These are phyloP conservation scores for Erucastrum elatum DNA, from an alignment of 345 rosid genomes.

Conservation along the genomic window DNA sequence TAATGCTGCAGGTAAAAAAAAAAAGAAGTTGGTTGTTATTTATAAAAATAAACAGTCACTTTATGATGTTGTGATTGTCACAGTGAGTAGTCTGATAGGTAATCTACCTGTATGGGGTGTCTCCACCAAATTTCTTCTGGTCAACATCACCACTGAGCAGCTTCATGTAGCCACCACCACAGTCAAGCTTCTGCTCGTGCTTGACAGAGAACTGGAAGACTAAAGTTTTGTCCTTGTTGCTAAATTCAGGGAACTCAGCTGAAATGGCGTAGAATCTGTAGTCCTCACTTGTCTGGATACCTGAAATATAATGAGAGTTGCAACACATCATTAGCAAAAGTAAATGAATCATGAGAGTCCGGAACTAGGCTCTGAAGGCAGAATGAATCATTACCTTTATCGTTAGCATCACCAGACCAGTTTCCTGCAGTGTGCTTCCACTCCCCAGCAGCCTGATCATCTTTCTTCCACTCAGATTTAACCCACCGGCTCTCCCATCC, in stretches of 20 bases:
- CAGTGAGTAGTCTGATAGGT: background rate
- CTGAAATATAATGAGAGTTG: slow-evolving; percentile 37
- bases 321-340: slow-evolving; percentile 5
- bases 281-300: slow-evolving; percentile 98
- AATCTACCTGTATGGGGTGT: slow-evolving; percentile 81
- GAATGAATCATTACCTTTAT: slow-evolving; percentile 60
- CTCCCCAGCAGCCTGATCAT: slow-evolving; percentile 81
- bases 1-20: slow-evolving; percentile 61
- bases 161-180: slow-evolving; percentile 99
- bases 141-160: slow-evolving; percentile 83
- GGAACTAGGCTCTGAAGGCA: slow-evolving; percentile 12
- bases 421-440: slow-evolving; percentile 95
- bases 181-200: slow-evolving; percentile 99
- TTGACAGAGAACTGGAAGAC: slow-evolving; percentile 97
- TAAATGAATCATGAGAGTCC: background rate
- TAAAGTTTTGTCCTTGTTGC: slow-evolving; percentile 84
- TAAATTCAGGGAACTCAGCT: slow-evolving; percentile 87
- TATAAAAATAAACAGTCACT: background rate
- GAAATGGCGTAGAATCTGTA: slow-evolving; percentile 97
- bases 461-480: slow-evolving; percentile 88
- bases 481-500: slow-evolving; percentile 98
- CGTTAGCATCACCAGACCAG: slow-evolving; percentile 84
- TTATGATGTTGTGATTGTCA: background rate
- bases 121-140: slow-evolving; percentile 98
- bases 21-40: background rate